Evolutionary conservation across 257 asterid genomes (phyloP), one percentile per base, ranked within the genome.

Genomic region (Vinca minor): DNA sequence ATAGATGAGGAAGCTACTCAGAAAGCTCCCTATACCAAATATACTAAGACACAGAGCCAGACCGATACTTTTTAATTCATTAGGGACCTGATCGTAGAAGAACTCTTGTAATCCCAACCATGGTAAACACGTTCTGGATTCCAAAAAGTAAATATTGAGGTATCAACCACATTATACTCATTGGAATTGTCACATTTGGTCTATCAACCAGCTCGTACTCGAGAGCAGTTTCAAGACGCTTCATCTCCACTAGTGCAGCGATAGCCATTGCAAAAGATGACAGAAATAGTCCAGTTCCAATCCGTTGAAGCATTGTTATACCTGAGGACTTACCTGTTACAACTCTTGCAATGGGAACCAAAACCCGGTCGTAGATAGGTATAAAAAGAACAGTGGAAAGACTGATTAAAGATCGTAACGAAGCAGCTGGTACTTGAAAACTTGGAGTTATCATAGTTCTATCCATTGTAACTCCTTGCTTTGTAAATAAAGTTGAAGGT

Each of bases 401-500:
- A 56, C 80, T 66, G 25, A 76, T 75, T 57, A 77, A 70, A 69
- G 74, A 72, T 59, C 80, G 94, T 20, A 85, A 78, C 34, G 91
- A 75, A 48, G 96, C 94, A 15, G 94, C 81, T 1, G 96, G 91
- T 35, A 83, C 58, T 36, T 74, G 75, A 46, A 85, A 63, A 67
- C 46, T 66, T 20, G n/a, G n/a, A n/a, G n/a, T 82, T 67, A 39
- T 66, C 53, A 85, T 73, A 58, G 79, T 82, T 61, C 96, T 72
- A 64, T 88, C 87, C 88, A 85, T 70, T 14, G 91, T 85, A 25
- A 77, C 81, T 47, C 86, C 96, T 80, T 88, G 96, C 70, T 85
- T 76, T 63, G 87, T 88, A 69, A 81, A 85, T 45, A 88, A 72
- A 8, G 94, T 88, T 17, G 83, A 23, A 4, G 83, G 63, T 76